Percentiles rank a stretch among this genome's conserved stretches.
Conservation (phyloP, 2,329 filamentous ascomycete species). For the Chalaropsis thielavioides region DNA sequence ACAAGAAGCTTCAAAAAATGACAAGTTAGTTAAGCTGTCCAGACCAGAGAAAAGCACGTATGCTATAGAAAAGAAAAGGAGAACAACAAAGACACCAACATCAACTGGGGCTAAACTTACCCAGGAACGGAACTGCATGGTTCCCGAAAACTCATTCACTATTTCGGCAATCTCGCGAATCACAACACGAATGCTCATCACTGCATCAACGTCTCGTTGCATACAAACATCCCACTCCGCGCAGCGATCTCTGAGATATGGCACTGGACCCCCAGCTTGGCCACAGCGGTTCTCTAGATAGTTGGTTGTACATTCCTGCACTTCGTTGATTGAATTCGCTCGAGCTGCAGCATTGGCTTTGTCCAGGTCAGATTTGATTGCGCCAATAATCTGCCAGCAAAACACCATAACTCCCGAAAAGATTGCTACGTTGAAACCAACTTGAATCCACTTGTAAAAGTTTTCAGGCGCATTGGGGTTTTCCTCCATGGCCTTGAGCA, state of each 20-base stretch:
- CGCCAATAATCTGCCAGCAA: constrained; percentile 52
- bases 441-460: constrained; percentile 43
- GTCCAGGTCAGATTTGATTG: constrained; percentile 60
- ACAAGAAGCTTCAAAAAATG: constrained; percentile 33
- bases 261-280: constrained; percentile 38
- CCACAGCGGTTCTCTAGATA: constrained; percentile 66
- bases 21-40: background rate
- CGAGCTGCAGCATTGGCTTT: constrained; percentile 55
- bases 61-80: background rate
- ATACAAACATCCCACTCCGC: constrained; percentile 77
- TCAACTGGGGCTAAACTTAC: constrained; percentile 26
- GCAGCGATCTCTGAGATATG: constrained; percentile 60
- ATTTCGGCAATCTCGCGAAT: constrained; percentile 84
- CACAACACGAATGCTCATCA: constrained; percentile 66
- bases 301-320: constrained; percentile 56
- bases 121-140: constrained; percentile 69
- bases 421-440: constrained; percentile 50
- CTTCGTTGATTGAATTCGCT: constrained; percentile 55
- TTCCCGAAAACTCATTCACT: constrained; percentile 83
- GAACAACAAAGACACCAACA: too few relatives aligned
- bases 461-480: constrained; percentile 46
- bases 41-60: background rate
- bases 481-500: constrained; percentile 39
- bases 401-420: constrained; percentile 45
- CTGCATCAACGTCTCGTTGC: constrained; percentile 62